phyloP scores from a whole-genome alignment of 352 stramenopile species.

The Globisporangium abappressorium region DNA sequence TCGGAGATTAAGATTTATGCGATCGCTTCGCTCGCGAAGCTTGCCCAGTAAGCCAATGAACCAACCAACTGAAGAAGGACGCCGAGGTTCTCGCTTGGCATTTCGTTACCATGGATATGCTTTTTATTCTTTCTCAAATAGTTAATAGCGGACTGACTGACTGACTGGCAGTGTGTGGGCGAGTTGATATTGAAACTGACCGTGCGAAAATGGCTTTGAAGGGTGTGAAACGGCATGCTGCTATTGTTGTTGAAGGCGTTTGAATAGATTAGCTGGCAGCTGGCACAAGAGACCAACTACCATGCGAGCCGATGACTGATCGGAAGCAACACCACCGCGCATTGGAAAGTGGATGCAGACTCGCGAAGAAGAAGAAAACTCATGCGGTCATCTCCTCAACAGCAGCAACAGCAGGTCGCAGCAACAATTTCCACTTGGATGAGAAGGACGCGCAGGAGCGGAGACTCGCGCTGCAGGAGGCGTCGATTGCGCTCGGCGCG shows the following conservation, averaged over 20 bases:
- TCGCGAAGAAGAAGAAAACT: slow-evolving; percentile 17
- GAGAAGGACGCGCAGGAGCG: slow-evolving; percentile 33
- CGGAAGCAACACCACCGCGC: slow-evolving; percentile 10
- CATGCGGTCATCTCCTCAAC: not conserved
- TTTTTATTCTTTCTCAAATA: slow-evolving; percentile 10
- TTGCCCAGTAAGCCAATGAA: slow-evolving; percentile 57
- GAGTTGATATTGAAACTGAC: slow-evolving; percentile 6
- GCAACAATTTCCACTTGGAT: slow-evolving; percentile 41
- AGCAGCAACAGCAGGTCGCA: not conserved
- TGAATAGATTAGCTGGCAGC: not conserved
- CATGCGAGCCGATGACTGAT: slow-evolving; percentile 13
- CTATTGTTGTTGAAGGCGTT: not conserved
- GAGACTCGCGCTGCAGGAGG: slow-evolving; percentile 31
- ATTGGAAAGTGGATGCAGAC: not conserved
- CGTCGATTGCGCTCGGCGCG: slow-evolving; percentile 33
- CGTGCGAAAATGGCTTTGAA: not conserved
- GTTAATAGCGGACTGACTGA: slow-evolving; percentile 6
- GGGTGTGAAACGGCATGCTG: slow-evolving; percentile 9
- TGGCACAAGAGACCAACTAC: not conserved
- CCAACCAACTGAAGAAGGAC: slow-evolving; percentile 1
- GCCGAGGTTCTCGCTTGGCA: slow-evolving; percentile 6
- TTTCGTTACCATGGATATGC: not conserved
- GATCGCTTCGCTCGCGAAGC: slow-evolving; percentile 77
- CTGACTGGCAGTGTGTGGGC: not conserved
- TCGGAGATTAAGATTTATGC: slow-evolving; percentile 91